Conservation (phyloP, 495 filamentous ascomycete species). For the Sporormia fimetaria region DNA sequence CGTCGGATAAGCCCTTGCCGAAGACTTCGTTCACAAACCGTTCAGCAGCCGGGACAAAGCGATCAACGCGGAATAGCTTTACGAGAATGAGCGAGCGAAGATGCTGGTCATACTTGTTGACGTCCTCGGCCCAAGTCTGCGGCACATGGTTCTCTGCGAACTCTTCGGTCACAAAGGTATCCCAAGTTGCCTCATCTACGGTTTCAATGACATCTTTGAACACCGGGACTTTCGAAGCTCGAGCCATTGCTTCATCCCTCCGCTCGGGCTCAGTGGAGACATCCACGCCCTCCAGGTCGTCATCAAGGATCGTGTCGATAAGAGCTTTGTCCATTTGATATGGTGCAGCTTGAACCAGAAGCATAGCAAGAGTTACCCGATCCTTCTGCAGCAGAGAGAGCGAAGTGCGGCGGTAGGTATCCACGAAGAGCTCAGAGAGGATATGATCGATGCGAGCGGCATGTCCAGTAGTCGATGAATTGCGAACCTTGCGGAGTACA, state of each 20-base stretch:
- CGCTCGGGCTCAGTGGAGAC: conserved; percentile 55
- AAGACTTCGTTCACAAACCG: conserved; percentile 83
- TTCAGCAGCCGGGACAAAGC: conserved; percentile 85
- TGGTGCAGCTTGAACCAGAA: conserved; percentile 86
- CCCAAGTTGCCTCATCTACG: conserved; percentile 56
- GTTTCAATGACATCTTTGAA: conserved; percentile 63
- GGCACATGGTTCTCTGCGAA: conserved; percentile 83
- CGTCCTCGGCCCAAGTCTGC: conserved; percentile 55
- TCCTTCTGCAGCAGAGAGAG: conserved; percentile 90
- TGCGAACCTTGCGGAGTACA: conserved; percentile 72
- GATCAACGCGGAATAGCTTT: conserved; percentile 89
- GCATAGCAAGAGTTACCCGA: conserved; percentile 85
- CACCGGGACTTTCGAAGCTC: conserved; percentile 53
- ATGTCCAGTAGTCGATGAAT: conserved; percentile 63
- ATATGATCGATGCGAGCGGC: conserved; percentile 73
- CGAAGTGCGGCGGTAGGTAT: conserved; percentile 84
- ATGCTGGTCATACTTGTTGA: conserved; percentile 57
- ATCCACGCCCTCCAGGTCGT: conserved; percentile 62
- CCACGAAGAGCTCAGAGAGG: conserved; percentile 75
- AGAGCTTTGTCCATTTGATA: conserved; percentile 86
- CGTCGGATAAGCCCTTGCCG: conserved; percentile 70
- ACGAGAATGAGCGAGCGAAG: conserved; percentile 76
- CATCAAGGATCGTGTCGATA: conserved; percentile 76
- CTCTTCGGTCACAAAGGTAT: conserved; percentile 71
- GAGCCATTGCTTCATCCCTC: conserved; percentile 57